Conservation (phyloP, 73 alveolate genomes). For the Stentor roeselii region DNA sequence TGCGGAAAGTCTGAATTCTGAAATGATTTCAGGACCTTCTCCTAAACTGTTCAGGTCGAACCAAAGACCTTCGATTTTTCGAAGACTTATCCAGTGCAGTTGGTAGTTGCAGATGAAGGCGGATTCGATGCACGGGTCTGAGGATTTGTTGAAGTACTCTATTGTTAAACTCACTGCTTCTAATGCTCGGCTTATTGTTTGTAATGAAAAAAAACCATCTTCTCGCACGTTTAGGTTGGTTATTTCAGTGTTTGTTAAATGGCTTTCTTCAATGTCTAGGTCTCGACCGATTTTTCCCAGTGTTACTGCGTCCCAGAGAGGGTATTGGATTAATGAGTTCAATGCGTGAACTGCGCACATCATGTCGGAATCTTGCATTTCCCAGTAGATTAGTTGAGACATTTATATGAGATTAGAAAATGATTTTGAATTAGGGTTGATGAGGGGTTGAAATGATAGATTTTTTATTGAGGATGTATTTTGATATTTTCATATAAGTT, state of each 20-base stretch:
- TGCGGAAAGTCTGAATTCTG: neutral
- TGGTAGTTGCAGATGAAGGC: slow-evolving; percentile 2
- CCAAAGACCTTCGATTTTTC: neutral
- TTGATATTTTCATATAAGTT: too few species aligned
- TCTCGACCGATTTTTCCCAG: slow-evolving; percentile 15
- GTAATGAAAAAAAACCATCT: neutral
- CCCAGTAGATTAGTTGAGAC: slow-evolving; percentile 32
- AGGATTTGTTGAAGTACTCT: neutral
- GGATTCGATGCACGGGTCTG: neutral
- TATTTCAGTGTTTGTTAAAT: neutral
- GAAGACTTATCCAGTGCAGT: neutral
- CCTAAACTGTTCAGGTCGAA: neutral
- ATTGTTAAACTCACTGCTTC: neutral
- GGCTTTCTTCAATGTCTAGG: slow-evolving; percentile 20
- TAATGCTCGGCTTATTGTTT: slow-evolving; percentile 1
- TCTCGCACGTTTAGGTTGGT: neutral
- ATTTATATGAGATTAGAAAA: too few species aligned
- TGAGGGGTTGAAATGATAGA: too few species aligned
- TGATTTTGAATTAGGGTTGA: too few species aligned
- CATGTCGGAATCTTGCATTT: slow-evolving; percentile 20
- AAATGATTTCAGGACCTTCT: neutral
- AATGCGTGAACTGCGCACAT: slow-evolving; percentile 25
- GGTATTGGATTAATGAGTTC: slow-evolving; percentile 23
- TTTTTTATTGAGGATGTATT: too few species aligned
- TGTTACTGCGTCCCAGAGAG: slow-evolving; percentile 21